These are phyloP conservation scores for Porphyrellus cyaneotinctus DNA, from an alignment of 768 basidiomycete species.

Conservation along the genomic window DNA sequence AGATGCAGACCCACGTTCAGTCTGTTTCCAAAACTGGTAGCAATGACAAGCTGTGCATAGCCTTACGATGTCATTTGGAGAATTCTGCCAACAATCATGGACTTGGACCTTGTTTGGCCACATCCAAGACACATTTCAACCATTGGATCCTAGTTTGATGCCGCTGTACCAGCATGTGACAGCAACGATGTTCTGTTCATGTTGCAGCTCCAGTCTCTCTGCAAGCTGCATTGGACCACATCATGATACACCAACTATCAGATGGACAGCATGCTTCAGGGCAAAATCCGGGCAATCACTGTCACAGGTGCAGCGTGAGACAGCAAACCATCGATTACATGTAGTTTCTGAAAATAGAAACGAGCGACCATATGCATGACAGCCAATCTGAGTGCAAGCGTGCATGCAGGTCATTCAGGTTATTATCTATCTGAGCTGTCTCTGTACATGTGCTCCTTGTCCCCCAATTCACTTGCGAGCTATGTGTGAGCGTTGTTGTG, in stretches of 20 bases:
- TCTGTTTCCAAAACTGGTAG: no score
- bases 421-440: conserved; percentile 3
- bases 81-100: no score
- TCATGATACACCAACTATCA: neutral
- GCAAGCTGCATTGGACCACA: neutral
- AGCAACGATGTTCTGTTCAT: neutral
- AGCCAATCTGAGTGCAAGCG: conserved; percentile 23
- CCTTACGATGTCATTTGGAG: no score
- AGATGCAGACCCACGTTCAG: no score
- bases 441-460: neutral
- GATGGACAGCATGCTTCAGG: neutral
- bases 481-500: conserved; percentile 19
- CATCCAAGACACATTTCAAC: neutral
- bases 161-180: neutral
- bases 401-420: conserved; percentile 17
- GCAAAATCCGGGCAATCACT: no score
- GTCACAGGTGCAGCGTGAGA: no score
- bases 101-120: neutral
- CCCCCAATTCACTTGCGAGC: neutral
- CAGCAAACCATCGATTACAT: neutral
- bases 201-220: neutral
- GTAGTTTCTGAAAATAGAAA: conserved; percentile 2
- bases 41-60: no score
- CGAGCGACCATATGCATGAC: conserved; percentile 7
- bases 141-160: neutral